Percentiles rank a stretch among this genome's conserved stretches.
These are phyloP conservation scores for Penicillium fuscoglaucum DNA, from an alignment of 2,329 filamentous ascomycete species.

Conservation along the genomic window DNA sequence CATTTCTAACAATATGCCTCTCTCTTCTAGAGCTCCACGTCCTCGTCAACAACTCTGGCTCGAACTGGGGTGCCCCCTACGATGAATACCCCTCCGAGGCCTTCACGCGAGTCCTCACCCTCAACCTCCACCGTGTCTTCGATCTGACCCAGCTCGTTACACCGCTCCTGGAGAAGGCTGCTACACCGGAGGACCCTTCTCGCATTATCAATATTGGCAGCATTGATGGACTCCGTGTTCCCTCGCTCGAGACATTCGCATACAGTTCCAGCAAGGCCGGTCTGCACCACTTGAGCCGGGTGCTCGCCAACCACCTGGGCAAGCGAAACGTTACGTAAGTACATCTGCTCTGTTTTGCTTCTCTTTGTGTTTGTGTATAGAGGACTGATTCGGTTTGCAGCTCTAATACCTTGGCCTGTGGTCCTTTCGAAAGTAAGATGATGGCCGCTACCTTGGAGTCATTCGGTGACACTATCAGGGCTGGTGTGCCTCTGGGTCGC, in stretches of 20 bases:
- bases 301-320: constrained; percentile 53
- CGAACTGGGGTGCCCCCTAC: constrained; percentile 58
- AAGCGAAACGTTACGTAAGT: constrained; percentile 55
- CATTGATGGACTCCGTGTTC: constrained; percentile 56
- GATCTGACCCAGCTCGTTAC: constrained; percentile 51
- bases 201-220: constrained; percentile 57
- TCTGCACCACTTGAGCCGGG: constrained; percentile 54
- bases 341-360: constrained; percentile 7
- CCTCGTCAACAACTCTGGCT: constrained; percentile 56
- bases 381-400: constrained; percentile 39
- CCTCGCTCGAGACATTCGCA: constrained; percentile 53
- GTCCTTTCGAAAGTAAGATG: constrained; percentile 61
- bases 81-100: constrained; percentile 59
- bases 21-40: constrained; percentile 45
- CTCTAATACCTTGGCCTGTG: constrained; percentile 69
- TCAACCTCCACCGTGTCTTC: constrained; percentile 57
- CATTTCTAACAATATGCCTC: not conserved
- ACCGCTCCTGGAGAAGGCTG: constrained; percentile 49
- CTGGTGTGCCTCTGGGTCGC: constrained; percentile 63
- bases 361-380: not conserved
- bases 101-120: constrained; percentile 58
- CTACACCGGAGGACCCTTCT: constrained; percentile 45
- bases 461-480: constrained; percentile 51
- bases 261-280: constrained; percentile 57
- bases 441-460: constrained; percentile 55